Percentiles rank a stretch among this genome's conserved stretches.
phyloP scores from a whole-genome alignment of 306 rosid species.

The Quercus parvula region DNA sequence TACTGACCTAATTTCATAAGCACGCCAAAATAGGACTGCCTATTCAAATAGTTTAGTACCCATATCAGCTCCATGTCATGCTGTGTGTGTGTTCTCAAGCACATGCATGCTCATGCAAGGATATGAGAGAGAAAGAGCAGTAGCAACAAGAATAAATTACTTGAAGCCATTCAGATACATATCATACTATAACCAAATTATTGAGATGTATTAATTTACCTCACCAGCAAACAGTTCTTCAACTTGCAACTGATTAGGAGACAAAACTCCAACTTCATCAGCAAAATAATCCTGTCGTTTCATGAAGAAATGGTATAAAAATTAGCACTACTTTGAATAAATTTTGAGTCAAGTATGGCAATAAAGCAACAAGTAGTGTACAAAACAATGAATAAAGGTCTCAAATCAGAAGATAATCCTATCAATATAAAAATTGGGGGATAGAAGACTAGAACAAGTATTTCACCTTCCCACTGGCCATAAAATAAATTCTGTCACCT shows the following conservation, averaged over 20 bases:
- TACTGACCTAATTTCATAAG: background rate
- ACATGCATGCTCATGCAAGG: background rate
- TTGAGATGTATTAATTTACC: conserved; percentile 44
- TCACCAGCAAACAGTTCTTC: conserved; percentile 78
- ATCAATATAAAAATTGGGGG: conserved; percentile 6
- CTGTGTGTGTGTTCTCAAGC: no score
- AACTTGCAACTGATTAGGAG: conserved; percentile 83
- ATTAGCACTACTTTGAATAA: conserved; percentile 9
- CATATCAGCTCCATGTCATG: no score
- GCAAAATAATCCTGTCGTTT: conserved; percentile 70
- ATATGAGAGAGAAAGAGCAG: conserved; percentile 2
- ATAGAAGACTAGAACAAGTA: conserved; percentile 22
- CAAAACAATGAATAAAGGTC: background rate
- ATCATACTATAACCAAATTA: conserved; percentile 6
- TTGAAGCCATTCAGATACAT: conserved; percentile 13
- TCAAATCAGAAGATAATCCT: background rate
- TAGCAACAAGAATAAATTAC: conserved; percentile 8
- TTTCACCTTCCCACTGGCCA: conserved; percentile 87
- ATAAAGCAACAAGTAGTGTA: background rate
- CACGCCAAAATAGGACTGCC: background rate
- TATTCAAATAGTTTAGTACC: background rate
- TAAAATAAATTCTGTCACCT: conserved; percentile 84
- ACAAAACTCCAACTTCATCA: conserved; percentile 89
- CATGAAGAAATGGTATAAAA: conserved; percentile 13
- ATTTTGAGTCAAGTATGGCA: background rate